Evolutionary conservation across 306 rosid genomes (phyloP).

Genomic region (Vigna radiata): DNA sequence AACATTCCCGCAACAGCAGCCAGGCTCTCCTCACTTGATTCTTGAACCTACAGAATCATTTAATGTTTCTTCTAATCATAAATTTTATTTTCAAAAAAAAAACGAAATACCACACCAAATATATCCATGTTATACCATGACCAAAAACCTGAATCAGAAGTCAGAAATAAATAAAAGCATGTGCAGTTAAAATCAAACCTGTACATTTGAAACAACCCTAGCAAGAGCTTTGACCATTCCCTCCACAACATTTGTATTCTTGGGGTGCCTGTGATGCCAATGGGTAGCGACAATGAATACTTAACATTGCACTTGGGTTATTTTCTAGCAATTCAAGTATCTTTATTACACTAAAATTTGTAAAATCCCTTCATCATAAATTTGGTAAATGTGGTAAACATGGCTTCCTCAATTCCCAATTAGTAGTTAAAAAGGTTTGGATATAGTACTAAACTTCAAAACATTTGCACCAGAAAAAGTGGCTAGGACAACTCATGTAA

Average conservation of each 20-base stretch:
- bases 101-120: conserved; percentile 9
- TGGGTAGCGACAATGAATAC: conserved; percentile 29
- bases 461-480: conserved; percentile 11
- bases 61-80: conserved; percentile 33
- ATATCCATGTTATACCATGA: conserved; percentile 29
- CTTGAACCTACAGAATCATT: conserved; percentile 69
- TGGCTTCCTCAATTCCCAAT: conserved; percentile 7
- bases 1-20: conserved; percentile 99
- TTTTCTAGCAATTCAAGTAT: conserved; percentile 6
- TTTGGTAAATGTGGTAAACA: background rate
- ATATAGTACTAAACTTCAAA: conserved; percentile 16
- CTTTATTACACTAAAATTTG: background rate
- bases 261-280: conserved; percentile 75
- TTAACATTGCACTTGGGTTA: background rate
- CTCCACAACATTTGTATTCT: conserved; percentile 95
- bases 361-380: background rate
- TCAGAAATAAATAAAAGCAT: conserved; percentile 15
- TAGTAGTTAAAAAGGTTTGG: conserved; percentile 10
- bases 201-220: conserved; percentile 87
- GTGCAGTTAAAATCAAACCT: conserved; percentile 61
- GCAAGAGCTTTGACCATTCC: conserved; percentile 97
- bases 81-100: conserved; percentile 27
- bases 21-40: conserved; percentile 94
- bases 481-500: conserved; percentile 13
- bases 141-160: conserved; percentile 3